These are phyloP conservation scores for Schwanniomyces etchellsii DNA, from an alignment of 1,139 yeast genomes.

Conservation along the genomic window DNA sequence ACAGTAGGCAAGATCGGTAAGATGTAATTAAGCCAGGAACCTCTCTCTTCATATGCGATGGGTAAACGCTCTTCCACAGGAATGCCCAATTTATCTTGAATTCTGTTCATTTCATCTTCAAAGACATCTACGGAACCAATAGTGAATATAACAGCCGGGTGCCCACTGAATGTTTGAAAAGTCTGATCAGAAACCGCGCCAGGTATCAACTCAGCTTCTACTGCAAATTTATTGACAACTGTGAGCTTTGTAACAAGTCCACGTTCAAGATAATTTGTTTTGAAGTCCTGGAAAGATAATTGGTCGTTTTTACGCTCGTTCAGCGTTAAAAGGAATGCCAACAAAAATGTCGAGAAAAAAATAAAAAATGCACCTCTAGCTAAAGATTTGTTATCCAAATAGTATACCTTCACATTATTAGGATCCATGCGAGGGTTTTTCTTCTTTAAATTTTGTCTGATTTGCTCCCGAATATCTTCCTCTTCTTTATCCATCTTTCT, in stretches of 20 bases:
- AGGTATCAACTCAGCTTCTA: constrained; percentile 65
- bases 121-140: constrained; percentile 72
- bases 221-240: constrained; percentile 75
- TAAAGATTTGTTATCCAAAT: constrained; percentile 20
- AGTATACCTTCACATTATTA: constrained; percentile 27
- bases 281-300: constrained; percentile 88
- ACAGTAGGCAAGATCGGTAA: constrained; percentile 66
- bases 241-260: constrained; percentile 74
- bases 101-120: constrained; percentile 59
- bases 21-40: constrained; percentile 50
- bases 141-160: constrained; percentile 52
- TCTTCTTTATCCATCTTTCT: constrained; percentile 15
- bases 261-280: constrained; percentile 71
- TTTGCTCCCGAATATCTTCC: constrained; percentile 27
- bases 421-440: constrained; percentile 26
- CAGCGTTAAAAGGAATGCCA: constrained; percentile 10
- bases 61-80: constrained; percentile 61
- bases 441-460: constrained; percentile 25
- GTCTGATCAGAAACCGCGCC: constrained; percentile 46
- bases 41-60: constrained; percentile 55
- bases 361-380: constrained; percentile 10
- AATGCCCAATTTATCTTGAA: constrained; percentile 57
- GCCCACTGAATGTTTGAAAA: constrained; percentile 28
- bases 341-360: constrained; percentile 8
- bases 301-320: constrained; percentile 24